Percentiles rank a stretch among this genome's conserved stretches.
Conservation (phyloP, 1,284 basidiomycete species). For the Sanghuangporus baumii region DNA sequence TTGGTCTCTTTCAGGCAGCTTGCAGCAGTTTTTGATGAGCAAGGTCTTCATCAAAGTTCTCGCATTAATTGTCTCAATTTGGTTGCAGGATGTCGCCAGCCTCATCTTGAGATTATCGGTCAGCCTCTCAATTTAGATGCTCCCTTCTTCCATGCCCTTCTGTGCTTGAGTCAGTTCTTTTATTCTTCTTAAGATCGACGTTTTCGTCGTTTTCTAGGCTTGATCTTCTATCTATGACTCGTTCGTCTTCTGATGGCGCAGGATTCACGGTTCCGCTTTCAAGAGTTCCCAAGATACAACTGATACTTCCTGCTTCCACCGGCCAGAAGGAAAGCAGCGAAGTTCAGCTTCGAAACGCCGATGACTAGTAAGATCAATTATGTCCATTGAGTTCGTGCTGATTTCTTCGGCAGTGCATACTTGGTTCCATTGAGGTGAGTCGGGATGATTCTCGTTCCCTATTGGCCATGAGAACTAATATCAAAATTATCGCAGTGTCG, state of each 20-base stretch:
- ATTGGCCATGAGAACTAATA: not conserved
- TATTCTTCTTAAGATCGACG: not conserved
- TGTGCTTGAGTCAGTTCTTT: not conserved
- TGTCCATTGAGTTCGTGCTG: not conserved
- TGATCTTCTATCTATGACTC: not conserved
- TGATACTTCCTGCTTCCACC: not conserved
- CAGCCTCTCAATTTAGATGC: not conserved
- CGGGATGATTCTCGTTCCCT: constrained; percentile 4
- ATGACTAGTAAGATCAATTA: constrained; percentile 9
- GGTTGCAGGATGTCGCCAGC: not conserved
- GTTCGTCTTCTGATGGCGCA: not conserved
- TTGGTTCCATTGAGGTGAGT: constrained; percentile 33
- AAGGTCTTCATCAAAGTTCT: too few relatives aligned
- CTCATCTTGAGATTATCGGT: not conserved
- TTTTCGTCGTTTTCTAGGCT: not conserved
- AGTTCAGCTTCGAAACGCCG: constrained; percentile 1
- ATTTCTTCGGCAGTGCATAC: constrained; percentile 31
- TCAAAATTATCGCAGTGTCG: constrained; percentile 26
- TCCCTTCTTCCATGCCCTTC: not conserved
- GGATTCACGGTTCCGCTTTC: constrained; percentile 13
- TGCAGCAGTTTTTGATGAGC: too few relatives aligned
- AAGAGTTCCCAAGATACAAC: constrained; percentile 1
- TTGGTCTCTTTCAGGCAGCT: not conserved
- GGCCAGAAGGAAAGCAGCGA: not conserved
- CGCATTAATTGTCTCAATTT: not conserved